A percentile compares a stretch with the other conserved stretches of the same genome.
Conservation (phyloP, 202 grass and related monocot genomes). For the Thinopyrum obtusiflorum region DNA sequence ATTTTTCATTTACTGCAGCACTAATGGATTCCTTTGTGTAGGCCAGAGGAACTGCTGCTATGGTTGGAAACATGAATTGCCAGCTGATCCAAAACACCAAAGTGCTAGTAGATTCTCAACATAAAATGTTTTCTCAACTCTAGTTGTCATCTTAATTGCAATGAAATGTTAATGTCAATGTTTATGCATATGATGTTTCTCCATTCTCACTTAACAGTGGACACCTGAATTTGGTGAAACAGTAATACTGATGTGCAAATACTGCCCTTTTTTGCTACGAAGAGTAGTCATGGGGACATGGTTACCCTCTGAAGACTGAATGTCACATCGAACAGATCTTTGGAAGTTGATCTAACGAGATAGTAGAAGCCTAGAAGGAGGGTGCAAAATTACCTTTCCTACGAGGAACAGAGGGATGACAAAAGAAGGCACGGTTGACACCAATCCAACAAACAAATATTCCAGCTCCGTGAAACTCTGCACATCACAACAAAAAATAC, state of each 20-base stretch:
- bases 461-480: slow-evolving; percentile 90
- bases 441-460: slow-evolving; percentile 77
- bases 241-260: neutral
- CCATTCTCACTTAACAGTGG: neutral
- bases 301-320: neutral
- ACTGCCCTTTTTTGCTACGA: neutral
- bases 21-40: neutral
- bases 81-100: neutral
- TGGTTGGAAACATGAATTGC: neutral
- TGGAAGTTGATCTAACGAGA: neutral
- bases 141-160: neutral
- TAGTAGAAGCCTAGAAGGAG: neutral
- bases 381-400: slow-evolving; percentile 54
- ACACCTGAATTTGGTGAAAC: neutral
- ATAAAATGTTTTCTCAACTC: neutral
- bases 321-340: neutral
- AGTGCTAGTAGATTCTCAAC: neutral
- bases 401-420: slow-evolving; percentile 79
- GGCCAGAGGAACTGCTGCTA: neutral
- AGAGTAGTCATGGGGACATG: neutral
- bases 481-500: neutral
- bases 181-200: neutral
- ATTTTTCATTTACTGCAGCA: neutral
- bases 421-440: slow-evolving; percentile 73
- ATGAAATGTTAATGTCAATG: neutral